A percentile compares a stretch with the other conserved stretches of the same genome.
phyloP scores from a whole-genome alignment of 75 land plant species.

The Pseudotsuga menziesii region DNA sequence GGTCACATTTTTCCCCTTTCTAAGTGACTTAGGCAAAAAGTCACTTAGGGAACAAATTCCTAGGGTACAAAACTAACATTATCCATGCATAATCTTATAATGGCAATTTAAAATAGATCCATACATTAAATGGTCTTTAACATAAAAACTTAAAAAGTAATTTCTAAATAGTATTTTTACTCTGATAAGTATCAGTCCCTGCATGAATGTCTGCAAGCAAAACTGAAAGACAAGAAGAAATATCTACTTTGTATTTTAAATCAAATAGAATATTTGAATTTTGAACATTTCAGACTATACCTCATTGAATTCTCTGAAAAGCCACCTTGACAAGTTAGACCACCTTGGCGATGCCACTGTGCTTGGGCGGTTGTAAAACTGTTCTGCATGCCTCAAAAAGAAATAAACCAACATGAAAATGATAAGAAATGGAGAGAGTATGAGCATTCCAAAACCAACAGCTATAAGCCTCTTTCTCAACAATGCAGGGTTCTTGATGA shows the following conservation, averaged over 20 bases:
- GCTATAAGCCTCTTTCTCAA: conserved; percentile 68
- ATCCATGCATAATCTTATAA: neutral
- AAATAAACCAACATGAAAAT: conserved; percentile 89
- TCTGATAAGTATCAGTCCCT: neutral
- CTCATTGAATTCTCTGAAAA: conserved; percentile 97
- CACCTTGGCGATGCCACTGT: conserved; percentile 88
- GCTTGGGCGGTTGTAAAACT: conserved; percentile 92
- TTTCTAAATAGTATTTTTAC: neutral
- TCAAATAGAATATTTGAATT: conserved; percentile 3
- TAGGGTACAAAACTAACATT: no score
- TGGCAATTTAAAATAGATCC: neutral
- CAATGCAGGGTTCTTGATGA: conserved; percentile 59
- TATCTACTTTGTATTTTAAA: neutral
- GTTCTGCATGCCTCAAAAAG: conserved; percentile 93
- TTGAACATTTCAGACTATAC: conserved; percentile 29
- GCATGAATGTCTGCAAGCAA: neutral
- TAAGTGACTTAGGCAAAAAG: no score
- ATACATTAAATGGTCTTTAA: neutral
- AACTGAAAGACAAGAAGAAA: neutral
- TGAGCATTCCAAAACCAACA: conserved; percentile 72
- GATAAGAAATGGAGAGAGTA: conserved; percentile 85
- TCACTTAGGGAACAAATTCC: no score
- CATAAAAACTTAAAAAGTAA: neutral
- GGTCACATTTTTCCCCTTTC: no score
- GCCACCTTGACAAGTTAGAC: conserved; percentile 99